A percentile compares a stretch with the other conserved stretches of the same genome.
Conservation (phyloP, 176 grass and related monocot species). For the Oryza meridionalis region DNA sequence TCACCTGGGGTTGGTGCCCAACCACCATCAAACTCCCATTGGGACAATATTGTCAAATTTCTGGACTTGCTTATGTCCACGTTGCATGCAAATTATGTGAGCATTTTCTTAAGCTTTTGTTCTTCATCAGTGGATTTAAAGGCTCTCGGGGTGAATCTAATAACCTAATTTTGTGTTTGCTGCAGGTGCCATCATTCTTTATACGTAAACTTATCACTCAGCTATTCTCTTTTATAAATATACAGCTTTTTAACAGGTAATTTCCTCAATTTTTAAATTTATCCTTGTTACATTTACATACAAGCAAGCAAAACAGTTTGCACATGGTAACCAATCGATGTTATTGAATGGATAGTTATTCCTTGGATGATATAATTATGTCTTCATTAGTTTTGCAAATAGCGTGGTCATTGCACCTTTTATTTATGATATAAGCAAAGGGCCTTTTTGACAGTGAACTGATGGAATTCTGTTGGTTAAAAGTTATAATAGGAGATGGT, state of each 20-base stretch:
- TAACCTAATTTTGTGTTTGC: neutral
- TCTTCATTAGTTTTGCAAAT: constrained; percentile 14
- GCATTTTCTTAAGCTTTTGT: constrained; percentile 34
- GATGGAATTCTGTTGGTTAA: constrained; percentile 18
- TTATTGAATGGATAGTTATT: neutral
- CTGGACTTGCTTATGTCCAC: constrained; percentile 82
- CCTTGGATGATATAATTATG: neutral
- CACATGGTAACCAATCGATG: constrained; percentile 22
- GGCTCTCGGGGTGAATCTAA: too few species aligned
- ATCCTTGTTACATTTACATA: neutral
- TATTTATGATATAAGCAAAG: constrained; percentile 16
- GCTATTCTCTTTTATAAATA: constrained; percentile 97
- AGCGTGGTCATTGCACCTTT: neutral
- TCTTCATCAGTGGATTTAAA: constrained; percentile 2
- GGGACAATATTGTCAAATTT: constrained; percentile 91
- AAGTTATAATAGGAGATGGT: neutral
- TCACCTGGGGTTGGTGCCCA: constrained; percentile 61
- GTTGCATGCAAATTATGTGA: constrained; percentile 77
- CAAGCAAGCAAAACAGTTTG: constrained; percentile 9
- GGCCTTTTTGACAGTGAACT: neutral
- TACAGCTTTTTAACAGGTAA: constrained; percentile 98
- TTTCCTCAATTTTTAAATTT: constrained; percentile 29
- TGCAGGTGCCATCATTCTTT: constrained; percentile 94
- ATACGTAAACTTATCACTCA: constrained; percentile 95
- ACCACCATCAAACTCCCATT: constrained; percentile 62